Percentiles rank a stretch among this genome's conserved stretches.
Conservation (phyloP, 495 filamentous ascomycete genomes). For the Aspergillus saccharolyticus region DNA sequence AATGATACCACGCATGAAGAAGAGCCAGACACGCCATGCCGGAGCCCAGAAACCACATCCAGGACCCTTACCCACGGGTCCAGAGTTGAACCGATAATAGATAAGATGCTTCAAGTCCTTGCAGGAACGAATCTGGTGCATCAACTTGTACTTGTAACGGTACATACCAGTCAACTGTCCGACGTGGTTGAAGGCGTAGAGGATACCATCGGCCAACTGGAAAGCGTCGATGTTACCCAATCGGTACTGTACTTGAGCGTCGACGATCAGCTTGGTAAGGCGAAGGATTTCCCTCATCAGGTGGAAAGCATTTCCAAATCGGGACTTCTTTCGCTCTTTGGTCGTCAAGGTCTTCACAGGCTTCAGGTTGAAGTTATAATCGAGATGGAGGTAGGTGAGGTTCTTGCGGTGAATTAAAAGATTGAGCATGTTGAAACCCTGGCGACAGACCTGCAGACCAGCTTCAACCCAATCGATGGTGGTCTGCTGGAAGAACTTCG, state of each 20-base stretch:
- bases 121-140: conserved; percentile 99
- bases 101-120: conserved; percentile 99
- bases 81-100: conserved; percentile 98
- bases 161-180: conserved; percentile 99
- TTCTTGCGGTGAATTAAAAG: conserved; percentile 98
- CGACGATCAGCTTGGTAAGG: conserved; percentile 95
- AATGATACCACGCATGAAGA: conserved; percentile 99
- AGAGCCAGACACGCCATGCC: conserved; percentile 99
- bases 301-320: conserved; percentile 99
- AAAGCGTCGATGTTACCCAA: conserved; percentile 98
- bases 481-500: conserved; percentile 99
- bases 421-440: conserved; percentile 99
- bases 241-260: conserved; percentile 97
- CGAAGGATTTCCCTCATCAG: conserved; percentile 98
- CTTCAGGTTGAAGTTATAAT: conserved; percentile 99
- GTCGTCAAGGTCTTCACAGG: conserved; percentile 98
- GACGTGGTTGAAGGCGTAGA: conserved; percentile 99
- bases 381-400: conserved; percentile 94
- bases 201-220: conserved; percentile 95
- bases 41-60: conserved; percentile 99
- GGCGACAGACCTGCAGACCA: conserved; percentile 94
- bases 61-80: conserved; percentile 94
- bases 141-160: conserved; percentile 99
- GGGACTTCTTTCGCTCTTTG: conserved; percentile 99
- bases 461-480: conserved; percentile 99